These are phyloP conservation scores for Sarocladiaceae sp. DNA, from an alignment of 2,329 filamentous ascomycete species.

Conservation along the genomic window DNA sequence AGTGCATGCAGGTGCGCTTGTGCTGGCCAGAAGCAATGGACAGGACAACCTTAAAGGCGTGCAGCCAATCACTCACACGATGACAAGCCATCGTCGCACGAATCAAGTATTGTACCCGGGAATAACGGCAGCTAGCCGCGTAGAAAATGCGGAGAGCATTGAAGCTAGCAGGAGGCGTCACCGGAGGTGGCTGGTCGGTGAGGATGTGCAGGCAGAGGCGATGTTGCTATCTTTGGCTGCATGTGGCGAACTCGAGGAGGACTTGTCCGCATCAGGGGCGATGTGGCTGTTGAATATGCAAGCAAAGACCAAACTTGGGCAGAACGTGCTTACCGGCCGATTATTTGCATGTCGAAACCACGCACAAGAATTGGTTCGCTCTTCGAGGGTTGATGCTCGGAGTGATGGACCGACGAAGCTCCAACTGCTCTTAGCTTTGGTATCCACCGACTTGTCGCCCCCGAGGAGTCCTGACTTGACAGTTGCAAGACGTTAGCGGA, in stretches of 20 bases:
- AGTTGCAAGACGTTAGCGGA: too few relatives aligned
- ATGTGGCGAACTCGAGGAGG: neutral
- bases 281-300: neutral
- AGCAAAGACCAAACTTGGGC: too few relatives aligned
- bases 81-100: neutral
- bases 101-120: neutral
- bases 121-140: neutral
- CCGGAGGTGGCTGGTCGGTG: too few relatives aligned
- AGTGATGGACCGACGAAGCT: neutral
- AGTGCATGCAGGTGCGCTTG: too few relatives aligned
- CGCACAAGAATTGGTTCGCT: too few relatives aligned
- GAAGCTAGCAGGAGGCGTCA: too few relatives aligned
- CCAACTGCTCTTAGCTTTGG: neutral
- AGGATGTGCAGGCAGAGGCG: too few relatives aligned
- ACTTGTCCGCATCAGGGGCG: neutral
- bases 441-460: neutral
- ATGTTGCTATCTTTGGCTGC: constrained; percentile 7
- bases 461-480: too few relatives aligned
- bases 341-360: neutral
- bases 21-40: neutral
- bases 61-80: neutral
- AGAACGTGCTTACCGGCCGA: too few relatives aligned
- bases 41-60: neutral
- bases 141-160: constrained; percentile 2
- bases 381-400: neutral